Evolutionary conservation across 2,329 filamentous ascomycete genomes (phyloP).

Genomic region (Fusarium sarcochroum): DNA sequence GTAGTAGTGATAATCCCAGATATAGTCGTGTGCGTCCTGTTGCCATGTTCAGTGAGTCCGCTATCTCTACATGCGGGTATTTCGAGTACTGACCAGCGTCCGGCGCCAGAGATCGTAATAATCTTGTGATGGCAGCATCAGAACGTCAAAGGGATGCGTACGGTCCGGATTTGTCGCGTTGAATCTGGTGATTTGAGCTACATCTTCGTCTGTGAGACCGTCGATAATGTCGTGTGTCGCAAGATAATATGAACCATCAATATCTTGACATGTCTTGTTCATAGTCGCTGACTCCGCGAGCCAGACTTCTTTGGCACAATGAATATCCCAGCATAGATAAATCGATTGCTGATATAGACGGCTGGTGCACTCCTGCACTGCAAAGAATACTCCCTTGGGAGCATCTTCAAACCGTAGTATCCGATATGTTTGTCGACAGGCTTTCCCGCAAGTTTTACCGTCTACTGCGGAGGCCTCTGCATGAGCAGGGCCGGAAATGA

Average conservation of each 20-base stretch:
- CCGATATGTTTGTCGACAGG: slow-evolving; percentile 26
- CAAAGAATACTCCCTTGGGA: slow-evolving; percentile 11
- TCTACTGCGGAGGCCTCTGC: background rate
- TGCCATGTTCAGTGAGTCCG: background rate
- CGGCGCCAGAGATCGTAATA: slow-evolving; percentile 10
- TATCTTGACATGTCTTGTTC: slow-evolving; percentile 13
- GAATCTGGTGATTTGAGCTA: background rate
- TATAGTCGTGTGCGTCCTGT: slow-evolving; percentile 13
- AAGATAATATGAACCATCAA: background rate
- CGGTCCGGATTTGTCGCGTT: slow-evolving; percentile 3
- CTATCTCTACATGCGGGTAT: no score
- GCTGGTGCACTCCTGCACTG: slow-evolving; percentile 11
- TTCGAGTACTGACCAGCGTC: slow-evolving; percentile 17
- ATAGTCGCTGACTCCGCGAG: background rate
- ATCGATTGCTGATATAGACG: slow-evolving; percentile 9
- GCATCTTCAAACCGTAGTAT: slow-evolving; percentile 21
- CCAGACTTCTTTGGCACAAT: slow-evolving; percentile 4
- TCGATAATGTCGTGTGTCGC: background rate
- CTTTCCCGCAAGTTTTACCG: slow-evolving; percentile 2
- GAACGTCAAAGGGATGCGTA: background rate
- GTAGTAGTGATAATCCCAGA: slow-evolving; percentile 14
- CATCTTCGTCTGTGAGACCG: background rate
- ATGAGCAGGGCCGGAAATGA: fast-evolving
- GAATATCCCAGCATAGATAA: slow-evolving; percentile 13
- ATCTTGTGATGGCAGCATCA: slow-evolving; percentile 6